Evolutionary conservation across 169 alveolate genomes (phyloP).

Genomic region (Amoebophrya sp.): DNA sequence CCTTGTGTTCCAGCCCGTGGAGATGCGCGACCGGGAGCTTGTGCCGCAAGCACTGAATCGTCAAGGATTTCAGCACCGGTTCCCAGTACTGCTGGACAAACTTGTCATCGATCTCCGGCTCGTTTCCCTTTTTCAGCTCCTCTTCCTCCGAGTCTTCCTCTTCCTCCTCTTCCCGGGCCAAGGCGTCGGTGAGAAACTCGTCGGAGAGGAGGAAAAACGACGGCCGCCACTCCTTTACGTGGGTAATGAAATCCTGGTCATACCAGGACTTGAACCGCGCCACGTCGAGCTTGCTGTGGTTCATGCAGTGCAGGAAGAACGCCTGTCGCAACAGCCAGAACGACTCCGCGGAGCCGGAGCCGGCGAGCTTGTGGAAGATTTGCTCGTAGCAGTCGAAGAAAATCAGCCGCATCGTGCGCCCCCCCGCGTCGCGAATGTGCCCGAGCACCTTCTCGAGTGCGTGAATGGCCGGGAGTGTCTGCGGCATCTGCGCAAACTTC

Average conservation of each 20-base stretch:
- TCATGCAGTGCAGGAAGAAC: neutral
- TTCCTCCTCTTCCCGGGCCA: neutral
- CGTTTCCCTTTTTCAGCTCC: neutral
- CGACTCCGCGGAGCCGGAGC: neutral
- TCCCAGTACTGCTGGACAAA: neutral
- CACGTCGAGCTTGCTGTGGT: neutral
- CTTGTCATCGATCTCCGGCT: neutral
- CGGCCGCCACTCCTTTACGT: neutral
- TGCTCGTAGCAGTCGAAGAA: neutral
- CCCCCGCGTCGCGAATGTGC: neutral
- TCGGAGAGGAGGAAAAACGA: neutral
- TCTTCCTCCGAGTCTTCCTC: neutral
- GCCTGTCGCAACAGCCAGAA: neutral
- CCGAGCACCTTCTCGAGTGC: neutral
- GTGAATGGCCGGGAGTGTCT: neutral
- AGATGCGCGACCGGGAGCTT: neutral
- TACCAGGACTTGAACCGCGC: neutral
- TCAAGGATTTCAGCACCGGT: neutral
- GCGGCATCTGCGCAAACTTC: neutral
- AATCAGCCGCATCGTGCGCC: neutral
- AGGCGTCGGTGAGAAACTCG: neutral
- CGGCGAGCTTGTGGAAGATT: neutral
- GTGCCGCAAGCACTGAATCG: neutral
- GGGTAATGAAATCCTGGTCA: neutral
- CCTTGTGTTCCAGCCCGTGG: neutral